Conservation (phyloP, 1,284 basidiomycete genomes). For the Irpex sp. region DNA sequence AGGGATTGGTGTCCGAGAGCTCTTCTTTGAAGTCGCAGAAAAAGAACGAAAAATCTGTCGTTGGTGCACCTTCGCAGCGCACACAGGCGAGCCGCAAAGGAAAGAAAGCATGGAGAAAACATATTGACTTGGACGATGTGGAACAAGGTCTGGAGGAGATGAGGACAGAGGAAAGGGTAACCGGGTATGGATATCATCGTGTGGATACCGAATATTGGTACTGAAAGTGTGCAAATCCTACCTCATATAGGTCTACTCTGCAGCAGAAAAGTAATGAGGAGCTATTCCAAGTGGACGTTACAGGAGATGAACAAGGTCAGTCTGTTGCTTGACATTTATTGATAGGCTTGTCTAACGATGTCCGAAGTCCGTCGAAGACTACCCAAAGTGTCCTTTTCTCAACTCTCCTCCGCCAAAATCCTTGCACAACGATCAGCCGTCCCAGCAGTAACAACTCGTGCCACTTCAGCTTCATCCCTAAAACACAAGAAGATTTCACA, state of each 20-base stretch:
- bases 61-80: conserved; percentile 69
- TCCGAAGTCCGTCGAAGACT: conserved; percentile 52
- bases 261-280: conserved; percentile 68
- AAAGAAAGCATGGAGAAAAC: conserved; percentile 91
- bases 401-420: conserved; percentile 79
- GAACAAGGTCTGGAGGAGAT: conserved; percentile 73
- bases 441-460: conserved; percentile 70
- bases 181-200: conserved; percentile 47
- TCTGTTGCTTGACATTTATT: conserved; percentile 21
- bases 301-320: conserved; percentile 73
- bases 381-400: conserved; percentile 40
- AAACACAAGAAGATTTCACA: conserved; percentile 38
- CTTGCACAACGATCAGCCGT: conserved; percentile 82
- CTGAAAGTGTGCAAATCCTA: not conserved
- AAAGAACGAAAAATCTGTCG: conserved; percentile 14
- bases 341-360: too few relatives aligned
- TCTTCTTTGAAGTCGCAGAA: not conserved
- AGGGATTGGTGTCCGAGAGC: not conserved
- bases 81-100: conserved; percentile 81
- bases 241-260: conserved; percentile 43
- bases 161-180: conserved; percentile 73
- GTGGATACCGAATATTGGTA: not conserved
- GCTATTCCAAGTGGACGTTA: conserved; percentile 76
- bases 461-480: conserved; percentile 21
- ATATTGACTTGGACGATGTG: conserved; percentile 77